Base-by-base conservation (phyloP, 2,329 filamentous ascomycete genomes). In the Tolypocladium guangdongense region DNA sequence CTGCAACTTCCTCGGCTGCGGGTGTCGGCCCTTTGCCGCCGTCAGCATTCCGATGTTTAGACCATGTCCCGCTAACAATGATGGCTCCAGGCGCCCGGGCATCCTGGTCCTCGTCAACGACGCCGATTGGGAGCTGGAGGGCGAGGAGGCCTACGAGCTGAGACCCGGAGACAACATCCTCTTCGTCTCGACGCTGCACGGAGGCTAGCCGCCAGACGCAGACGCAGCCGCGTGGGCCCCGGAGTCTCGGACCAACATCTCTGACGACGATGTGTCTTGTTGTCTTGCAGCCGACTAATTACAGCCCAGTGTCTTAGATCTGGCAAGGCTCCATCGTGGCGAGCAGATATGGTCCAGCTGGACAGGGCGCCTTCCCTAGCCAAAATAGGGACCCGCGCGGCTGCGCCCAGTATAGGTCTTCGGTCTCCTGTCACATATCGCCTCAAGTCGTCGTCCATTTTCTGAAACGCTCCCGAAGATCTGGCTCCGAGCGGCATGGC, bases 81-180 rank as follows among this genome's bases (percentile, higher is more conserved):
- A 47, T 27, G 62, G 66, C 51, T 63, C 56, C 61, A 97, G 92
- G 56, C 90, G 93, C 52, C 93, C 93, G 6, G 93, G 93, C 3
- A 96, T 99, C 68, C 81, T 99, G 45, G 92, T 96, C 32, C 78
- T 99, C 54, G 95, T 99, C 69, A 99, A 99, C 67, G 93, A 99
- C 63, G 89, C 90, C 30, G 93, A 99, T 69, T 99, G 93, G 93
- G 93, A 97, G 70, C 81, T 99, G 14, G 93, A 97, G 71, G 93
- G 91, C 20, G 92, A 97, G 71, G 90, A 93, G 66, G 80, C 83
- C 59, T 97, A 97, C 66, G 85, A 90, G 70, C 73, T 99, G 54
- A 84, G 92, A 71, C 71, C 76, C 57, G 81, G 84, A 55, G 93
- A 99, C 73, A 92, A 88, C 66, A 88, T 99, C 61, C 77, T 97